Evolutionary conservation across 2,329 filamentous ascomycete species (phyloP), one percentile per base, ranked within the genome.

Genomic region (Diaporthe citrichinensis): DNA sequence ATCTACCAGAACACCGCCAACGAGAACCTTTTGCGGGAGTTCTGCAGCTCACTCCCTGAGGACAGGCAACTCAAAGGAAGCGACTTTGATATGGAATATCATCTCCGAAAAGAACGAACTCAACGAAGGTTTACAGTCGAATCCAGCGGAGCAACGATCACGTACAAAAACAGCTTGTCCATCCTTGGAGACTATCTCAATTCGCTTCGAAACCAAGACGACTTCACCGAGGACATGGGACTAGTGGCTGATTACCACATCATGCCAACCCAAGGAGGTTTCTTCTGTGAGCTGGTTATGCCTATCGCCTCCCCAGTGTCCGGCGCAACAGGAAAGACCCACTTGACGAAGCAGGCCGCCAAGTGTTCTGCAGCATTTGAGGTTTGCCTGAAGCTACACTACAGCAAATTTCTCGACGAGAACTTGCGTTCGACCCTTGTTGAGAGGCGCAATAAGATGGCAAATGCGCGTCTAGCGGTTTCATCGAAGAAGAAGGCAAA

Each of bases 351-450:
- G 83, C 88, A 92, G 41, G 85, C 93, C 25, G 96, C 97, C 6
- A 97, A 97, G 83, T 95, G 94, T 78, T 95, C 96, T 0, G 96
- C 96, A 4, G 96, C 97, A 0, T 98, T 96, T 81, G 91, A 95
- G 80, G 91, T 94, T 69, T 98, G 96, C 80, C 82, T 95, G 1
- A 82, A 91, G 77, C 87, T 99, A 23, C 87, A 93, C 65, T 87
- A 90, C 75, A 88, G 89, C 72, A 90, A 90, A 2, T 91, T 93
- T 76, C 87, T 99, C 7, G 91, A 98, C 80, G 89, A 92, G 0
- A 87, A 95, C 81, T 87, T 98, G 3, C 89, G 94, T 73, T 94
- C 97, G 0, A 90, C 90, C 0, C 94, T 94, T 76, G 87, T 88
- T 28, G 96, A 93, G 81, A 88, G 89, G 53, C 87, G 97, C 0